Evolutionary conservation across 208 protist species (phyloP), one percentile per base, ranked within the genome.

Genomic region (Trypanosoma grayi): DNA sequence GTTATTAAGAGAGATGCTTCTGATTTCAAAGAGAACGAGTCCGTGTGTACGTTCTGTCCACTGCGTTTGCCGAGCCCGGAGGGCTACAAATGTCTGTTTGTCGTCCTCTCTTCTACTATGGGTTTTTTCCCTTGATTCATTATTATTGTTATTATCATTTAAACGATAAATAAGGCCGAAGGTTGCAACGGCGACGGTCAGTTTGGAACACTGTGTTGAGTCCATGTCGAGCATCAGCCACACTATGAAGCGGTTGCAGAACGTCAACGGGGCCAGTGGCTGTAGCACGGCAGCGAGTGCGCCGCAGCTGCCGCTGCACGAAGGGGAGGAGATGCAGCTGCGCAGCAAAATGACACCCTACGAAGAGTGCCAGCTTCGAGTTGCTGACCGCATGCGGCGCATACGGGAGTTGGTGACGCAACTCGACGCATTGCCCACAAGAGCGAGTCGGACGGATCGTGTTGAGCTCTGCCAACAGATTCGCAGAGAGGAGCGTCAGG

Each of bases 341-440:
- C 43, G 18, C 8, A 60, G 22, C 2, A 69, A 20, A 6, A 45
- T 44, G 59, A 66, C 65, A n/a, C 56, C 65, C 0, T 83, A 90
- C 46, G 60, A 72, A 18, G 39, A 47, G 51, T 64, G 47, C 39
- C 68, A 85, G 66, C 48, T 77, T 43, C 31, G 51, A 14, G 71
- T 64, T 4, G 67, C 62, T n/a, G 62, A 47, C 4, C 36, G 28
- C 1, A 83, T 87, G 75, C 58, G 68, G 5, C 31, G 46, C 9
- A 76, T 90, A 10, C 72, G 79, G 18, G 76, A 83, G 51, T 60
- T 61, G 47, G 65, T 85, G 22, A 71, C 67, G 20, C 57, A 75
- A 44, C 58, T 90, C 10, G 76, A 85, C 53, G 50, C 36, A 33
- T 51, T 77, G 28, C 5, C 48, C 7, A 27, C 30, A 2, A 60